Percentiles rank a stretch among this genome's conserved stretches.
phyloP scores from a whole-genome alignment of 179 eudicot genomes.

The Monotropa hypopitys region DNA sequence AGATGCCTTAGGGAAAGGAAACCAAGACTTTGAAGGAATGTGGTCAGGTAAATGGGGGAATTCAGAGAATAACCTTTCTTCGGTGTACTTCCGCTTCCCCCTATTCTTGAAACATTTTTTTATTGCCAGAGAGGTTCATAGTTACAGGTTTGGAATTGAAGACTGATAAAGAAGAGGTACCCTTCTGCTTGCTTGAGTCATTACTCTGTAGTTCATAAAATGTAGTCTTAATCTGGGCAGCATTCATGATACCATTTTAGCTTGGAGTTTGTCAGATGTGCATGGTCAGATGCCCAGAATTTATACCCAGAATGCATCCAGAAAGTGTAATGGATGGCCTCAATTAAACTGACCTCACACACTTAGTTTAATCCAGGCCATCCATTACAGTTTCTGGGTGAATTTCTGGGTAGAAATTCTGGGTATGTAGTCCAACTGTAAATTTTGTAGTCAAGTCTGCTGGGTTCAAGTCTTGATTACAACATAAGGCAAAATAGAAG shows the following conservation, averaged over 20 bases:
- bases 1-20: neutral
- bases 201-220: neutral
- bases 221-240: neutral
- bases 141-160: neutral
- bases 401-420: too few species aligned
- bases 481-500: neutral
- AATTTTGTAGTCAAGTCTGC: neutral
- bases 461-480: neutral
- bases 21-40: neutral
- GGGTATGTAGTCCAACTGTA: too few species aligned
- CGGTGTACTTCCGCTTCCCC: neutral
- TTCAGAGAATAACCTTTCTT: neutral
- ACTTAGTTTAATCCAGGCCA: too few species aligned
- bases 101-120: neutral
- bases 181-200: neutral
- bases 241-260: neutral
- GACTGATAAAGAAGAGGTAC: neutral
- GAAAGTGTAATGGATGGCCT: too few species aligned
- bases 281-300: neutral
- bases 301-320: too few species aligned
- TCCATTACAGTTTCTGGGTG: too few species aligned
- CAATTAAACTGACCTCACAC: too few species aligned
- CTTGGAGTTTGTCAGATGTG: neutral
- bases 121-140: neutral
- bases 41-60: neutral